phyloP scores from a whole-genome alignment of 2,329 filamentous ascomycete genomes.

The Cladophialophora yegresii region DNA sequence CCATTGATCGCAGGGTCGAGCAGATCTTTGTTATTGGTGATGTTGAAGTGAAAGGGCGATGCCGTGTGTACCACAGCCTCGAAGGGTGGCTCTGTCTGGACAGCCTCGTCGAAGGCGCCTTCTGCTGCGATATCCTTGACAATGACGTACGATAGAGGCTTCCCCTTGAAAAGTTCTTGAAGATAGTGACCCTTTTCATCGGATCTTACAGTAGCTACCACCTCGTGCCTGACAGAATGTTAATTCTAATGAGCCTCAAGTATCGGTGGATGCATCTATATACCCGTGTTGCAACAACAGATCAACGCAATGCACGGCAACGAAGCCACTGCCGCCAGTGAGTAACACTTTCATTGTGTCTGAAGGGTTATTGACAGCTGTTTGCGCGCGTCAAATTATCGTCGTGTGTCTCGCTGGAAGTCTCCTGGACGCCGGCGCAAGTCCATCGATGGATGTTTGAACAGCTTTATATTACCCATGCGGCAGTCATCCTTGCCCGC shows the following conservation, averaged over 20 bases:
- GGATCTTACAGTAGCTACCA: constrained; percentile 39
- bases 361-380: background rate
- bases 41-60: constrained; percentile 70
- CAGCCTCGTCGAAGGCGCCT: constrained; percentile 46
- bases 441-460: background rate
- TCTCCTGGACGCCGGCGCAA: background rate
- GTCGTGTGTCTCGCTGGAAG: background rate
- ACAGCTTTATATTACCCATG: background rate
- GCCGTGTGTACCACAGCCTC: constrained; percentile 74
- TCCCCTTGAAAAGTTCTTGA: constrained; percentile 31
- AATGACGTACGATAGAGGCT: constrained; percentile 15
- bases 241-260: background rate
- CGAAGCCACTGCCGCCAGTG: constrained; percentile 30
- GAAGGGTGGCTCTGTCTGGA: constrained; percentile 55
- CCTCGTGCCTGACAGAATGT: constrained; percentile 22
- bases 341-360: constrained; percentile 28
- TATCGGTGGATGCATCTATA: background rate
- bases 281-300: constrained; percentile 26
- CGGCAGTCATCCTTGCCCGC: background rate
- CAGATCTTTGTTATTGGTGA: constrained; percentile 65
- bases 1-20: constrained; percentile 63
- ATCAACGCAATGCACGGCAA: constrained; percentile 26
- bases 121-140: constrained; percentile 25
- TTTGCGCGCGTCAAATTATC: background rate
- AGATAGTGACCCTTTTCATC: constrained; percentile 37